Base-by-base conservation (phyloP, 2,329 filamentous ascomycete genomes). In the Fusarium staphyleae region DNA sequence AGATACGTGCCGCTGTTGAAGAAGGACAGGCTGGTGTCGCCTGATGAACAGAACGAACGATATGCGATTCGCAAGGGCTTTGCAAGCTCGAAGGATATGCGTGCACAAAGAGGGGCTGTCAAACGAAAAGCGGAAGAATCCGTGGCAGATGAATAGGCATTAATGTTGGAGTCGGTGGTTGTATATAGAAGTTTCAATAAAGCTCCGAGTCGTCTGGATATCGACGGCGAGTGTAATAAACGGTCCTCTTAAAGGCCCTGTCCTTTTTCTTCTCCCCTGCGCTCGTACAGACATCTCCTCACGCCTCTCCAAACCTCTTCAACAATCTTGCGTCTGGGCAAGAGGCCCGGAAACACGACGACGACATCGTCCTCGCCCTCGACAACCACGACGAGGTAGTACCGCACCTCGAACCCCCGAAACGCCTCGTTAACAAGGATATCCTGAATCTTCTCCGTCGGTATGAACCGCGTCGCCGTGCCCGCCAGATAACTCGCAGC, bases 381-480 rank as follows among this genome's bases (percentile, higher is more conserved):
- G 14, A 98, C 91, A 46, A 98, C 88, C 24, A 98, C 90, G 4
- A 91, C 86, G 8, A 99, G 77, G 69, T 96, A 97, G 69, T 93
- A 96, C 33, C 88, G 79, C 29, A 98, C 92, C 75, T 93, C 91
- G 68, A 97, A 96, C 1, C 93, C 93, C 51, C 85, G 86, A 74
- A 98, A 98, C 3, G 93, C 95, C 78, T 99, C 95, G 71, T 97
- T 92, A 43, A 99, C 90, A 47, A 97, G 85, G 50, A 99, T 88
- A 71, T 99, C 95, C 70, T 90, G 90, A 52, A 99, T 96, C 74
- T 91, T 87, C 36, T 89, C 90, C 0, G 93, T 96, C 1, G 95
- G 93, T 53, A 99, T 98, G 72, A 87, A 82, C 49, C 82, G 74
- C 67, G 82, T 81, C 48, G 76, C 73, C 37, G 70, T 65, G 14